Base-by-base conservation (phyloP, 2,329 filamentous ascomycete genomes). In the Neonectria neomacrospora region DNA sequence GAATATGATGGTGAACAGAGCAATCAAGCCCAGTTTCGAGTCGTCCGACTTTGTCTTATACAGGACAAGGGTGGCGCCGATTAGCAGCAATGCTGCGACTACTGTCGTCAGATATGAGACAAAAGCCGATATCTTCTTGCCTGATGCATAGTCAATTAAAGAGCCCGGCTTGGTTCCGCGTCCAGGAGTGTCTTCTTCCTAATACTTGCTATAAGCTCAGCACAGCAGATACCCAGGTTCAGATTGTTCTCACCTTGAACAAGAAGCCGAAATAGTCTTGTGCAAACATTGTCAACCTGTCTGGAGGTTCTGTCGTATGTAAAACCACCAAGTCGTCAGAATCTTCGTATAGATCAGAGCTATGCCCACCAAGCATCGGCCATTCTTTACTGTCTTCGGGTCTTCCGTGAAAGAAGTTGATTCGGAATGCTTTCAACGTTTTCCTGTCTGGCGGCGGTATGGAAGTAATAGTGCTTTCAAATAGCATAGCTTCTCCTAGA, bases 371-470 rank as follows among this genome's bases (percentile, higher is more conserved):
- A 1, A 62, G 62, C 53, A 64, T 64, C 3, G 58, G 62, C 9
- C 48, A 61, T 7, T 26, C 47, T n/a, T 41, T 26, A 20, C 16
- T 37, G 14, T 61, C 20, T 34, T 61, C 58, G 0, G 56, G 62
- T 5, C 32, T 32, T 9, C 54, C 51, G 3, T 65, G 58, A 16
- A 54, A 65, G n/a, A 63, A 63, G 32, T 58, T 47, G 3, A 44
- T 37, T 1, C 52, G 42, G 3, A 65, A 65, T 1, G 59, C 63
- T 4, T 65, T 60, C 0, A 59, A 26, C 0, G 41, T 63, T 10
- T 53, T 65, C 14, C 55, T 55, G 8, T 63, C 63, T 1, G 63
- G 60, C 3, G 60, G 63, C 0, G 60, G 51, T 60, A 63, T 57
- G 3, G 50, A 39, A 2, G 60, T 55, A 12, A 65, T 30, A 0